A percentile compares a stretch with the other conserved stretches of the same genome.
These are phyloP conservation scores for Triticum aestivum DNA, from an alignment of 176 grass and related monocot genomes.

Conservation along the genomic window DNA sequence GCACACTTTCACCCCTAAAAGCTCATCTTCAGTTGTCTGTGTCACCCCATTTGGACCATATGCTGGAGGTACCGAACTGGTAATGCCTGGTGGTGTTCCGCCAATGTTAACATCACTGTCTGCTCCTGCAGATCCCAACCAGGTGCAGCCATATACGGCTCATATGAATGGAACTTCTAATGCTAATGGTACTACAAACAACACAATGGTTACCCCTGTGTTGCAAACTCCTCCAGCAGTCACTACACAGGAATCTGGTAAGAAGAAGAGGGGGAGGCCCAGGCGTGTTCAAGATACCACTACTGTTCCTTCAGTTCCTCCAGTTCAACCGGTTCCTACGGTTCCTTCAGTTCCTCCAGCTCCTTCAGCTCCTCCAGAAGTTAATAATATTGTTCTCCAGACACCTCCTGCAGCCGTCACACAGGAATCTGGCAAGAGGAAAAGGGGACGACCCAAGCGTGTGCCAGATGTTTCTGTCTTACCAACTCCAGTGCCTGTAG, in stretches of 20 bases:
- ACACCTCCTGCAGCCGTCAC: constrained; percentile 21
- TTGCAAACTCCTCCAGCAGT: constrained; percentile 24
- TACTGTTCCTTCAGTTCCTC: constrained; percentile 13
- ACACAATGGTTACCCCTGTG: neutral
- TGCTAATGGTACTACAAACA: constrained; percentile 29
- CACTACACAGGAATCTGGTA: constrained; percentile 33
- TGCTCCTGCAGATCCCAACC: constrained; percentile 28
- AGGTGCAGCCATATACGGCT: constrained; percentile 8
- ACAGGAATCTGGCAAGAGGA: constrained; percentile 39
- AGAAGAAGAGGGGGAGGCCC: constrained; percentile 43
- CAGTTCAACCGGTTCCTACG: neutral
- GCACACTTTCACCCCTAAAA: constrained; percentile 59
- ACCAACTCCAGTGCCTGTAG: constrained; percentile 17
- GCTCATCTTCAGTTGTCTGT: constrained; percentile 63
- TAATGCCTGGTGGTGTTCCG: constrained; percentile 33
- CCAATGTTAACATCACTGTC: constrained; percentile 28
- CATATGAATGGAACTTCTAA: constrained; percentile 33
- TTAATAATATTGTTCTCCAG: constrained; percentile 17
- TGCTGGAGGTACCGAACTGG: constrained; percentile 34
- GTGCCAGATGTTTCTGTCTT: constrained; percentile 16
- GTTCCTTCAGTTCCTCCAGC: constrained; percentile 21
- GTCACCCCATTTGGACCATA: constrained; percentile 68
- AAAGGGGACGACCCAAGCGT: constrained; percentile 42
- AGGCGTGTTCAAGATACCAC: constrained; percentile 19
- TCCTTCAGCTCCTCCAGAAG: constrained; percentile 25